These are phyloP conservation scores for Podaxis sp. DNA, from an alignment of 768 basidiomycete species.

Conservation along the genomic window DNA sequence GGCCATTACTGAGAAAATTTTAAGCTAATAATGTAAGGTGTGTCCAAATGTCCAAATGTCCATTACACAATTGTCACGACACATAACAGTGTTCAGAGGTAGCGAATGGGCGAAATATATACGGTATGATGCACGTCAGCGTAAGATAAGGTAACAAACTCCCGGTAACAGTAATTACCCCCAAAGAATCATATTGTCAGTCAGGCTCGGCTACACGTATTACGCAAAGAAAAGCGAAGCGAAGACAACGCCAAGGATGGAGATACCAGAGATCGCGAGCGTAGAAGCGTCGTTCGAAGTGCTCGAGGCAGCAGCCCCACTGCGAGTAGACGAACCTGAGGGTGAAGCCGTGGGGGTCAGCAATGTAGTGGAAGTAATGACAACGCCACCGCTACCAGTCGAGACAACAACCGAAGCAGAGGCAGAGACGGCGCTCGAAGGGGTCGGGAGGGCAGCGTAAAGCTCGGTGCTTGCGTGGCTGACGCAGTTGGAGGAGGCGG, in stretches of 20 bases:
- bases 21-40: neutral
- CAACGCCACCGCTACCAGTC: neutral
- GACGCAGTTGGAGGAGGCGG: constrained; percentile 36
- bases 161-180: neutral
- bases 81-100: neutral
- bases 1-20: neutral
- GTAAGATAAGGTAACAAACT: neutral
- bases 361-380: neutral
- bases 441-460: constrained; percentile 22
- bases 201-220: neutral
- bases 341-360: neutral
- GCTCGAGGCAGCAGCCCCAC: neutral
- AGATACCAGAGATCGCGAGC: constrained; percentile 22
- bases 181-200: neutral
- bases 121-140: neutral
- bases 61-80: neutral
- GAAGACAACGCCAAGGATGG: constrained; percentile 20
- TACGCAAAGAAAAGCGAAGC: constrained; percentile 20
- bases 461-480: constrained; percentile 27
- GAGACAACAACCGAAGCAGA: neutral
- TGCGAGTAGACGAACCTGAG: neutral
- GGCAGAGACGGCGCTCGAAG: neutral
- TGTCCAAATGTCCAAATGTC: neutral
- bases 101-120: neutral
- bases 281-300: constrained; percentile 19